Base-by-base conservation (phyloP, 805 yeast species). In the Metschnikowia similis region DNA sequence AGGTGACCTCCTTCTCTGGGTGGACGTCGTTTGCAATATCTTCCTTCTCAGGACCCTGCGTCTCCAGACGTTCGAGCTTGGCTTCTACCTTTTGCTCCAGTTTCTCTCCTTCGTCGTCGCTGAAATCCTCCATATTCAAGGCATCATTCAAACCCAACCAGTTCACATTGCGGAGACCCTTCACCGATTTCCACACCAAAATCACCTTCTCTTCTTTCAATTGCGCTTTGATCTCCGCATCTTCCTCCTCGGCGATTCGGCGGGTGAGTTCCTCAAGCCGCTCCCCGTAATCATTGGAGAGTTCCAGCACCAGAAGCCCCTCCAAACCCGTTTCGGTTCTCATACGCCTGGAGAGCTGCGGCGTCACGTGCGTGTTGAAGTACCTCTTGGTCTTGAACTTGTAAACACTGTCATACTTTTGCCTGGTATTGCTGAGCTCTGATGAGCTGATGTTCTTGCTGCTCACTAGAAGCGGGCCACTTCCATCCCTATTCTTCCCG, bases 311-410 rank as follows among this genome's bases (percentile, higher is more conserved):
- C 41, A 38, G 70, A 17, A 56, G 54, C 29, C 55, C 60, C 0
- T 51, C 61, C n/a, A 72, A 50, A 0, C 75, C 76, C 4, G 69
- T 62, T n/a, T 44, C 41, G 0, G 61, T 63, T 48, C 60, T 70
- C 76, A 74, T 72, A 44, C 65, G 65, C 32, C 76, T 55, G 1
- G 76, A 66, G 16, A 73, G 60, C 53, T 70, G 75, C 4, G 78
- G 77, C 2, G 78, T 73, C 8, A 65, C 75, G 49, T 69, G 72
- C 1, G 63, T 57, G 51, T 74, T 71, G 63, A 73, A 73, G 52
- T 73, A 74, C 45, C 66, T 56, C 51, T 70, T 70, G 9, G 44
- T 63, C 65, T 56, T 71, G 63, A 10, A 64, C 1, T 74, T 75
- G 16, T 58, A 58, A 1, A 59, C 38, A 1, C 48, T 41, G 6